Conservation (phyloP, 257 asterid genomes). For the Forsythia viridissima region DNA sequence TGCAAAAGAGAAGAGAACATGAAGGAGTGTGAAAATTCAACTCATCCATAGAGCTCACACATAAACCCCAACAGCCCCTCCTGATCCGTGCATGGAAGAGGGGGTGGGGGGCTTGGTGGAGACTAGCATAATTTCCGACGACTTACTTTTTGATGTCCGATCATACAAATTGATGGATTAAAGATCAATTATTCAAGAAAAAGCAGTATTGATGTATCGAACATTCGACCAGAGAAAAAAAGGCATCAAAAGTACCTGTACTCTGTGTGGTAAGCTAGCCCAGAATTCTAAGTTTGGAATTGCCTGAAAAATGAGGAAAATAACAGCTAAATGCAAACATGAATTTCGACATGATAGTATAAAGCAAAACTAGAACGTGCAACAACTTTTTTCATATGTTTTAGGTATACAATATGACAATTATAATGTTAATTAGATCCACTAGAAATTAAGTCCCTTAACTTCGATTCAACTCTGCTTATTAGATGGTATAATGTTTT, state of each 20-base stretch:
- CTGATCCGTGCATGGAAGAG: too few relatives aligned
- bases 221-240: neutral
- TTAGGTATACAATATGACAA: neutral
- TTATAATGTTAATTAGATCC: too few relatives aligned
- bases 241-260: conserved; percentile 56
- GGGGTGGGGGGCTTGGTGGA: neutral
- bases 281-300: conserved; percentile 93
- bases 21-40: neutral
- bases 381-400: neutral
- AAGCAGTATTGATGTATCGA: conserved; percentile 3
- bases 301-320: conserved; percentile 48
- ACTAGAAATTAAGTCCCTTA: too few relatives aligned
- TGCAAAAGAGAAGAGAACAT: conserved; percentile 30
- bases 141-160: neutral
- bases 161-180: conserved; percentile 2
- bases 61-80: neutral
- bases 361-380: conserved; percentile 9
- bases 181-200: neutral
- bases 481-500: too few relatives aligned
- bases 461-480: too few relatives aligned
- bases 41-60: neutral
- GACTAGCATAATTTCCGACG: neutral
- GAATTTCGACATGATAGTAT: conserved; percentile 1
- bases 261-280: conserved; percentile 79
- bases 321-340: conserved; percentile 16